Evolutionary conservation across 1,284 basidiomycete genomes (phyloP).

Genomic region (Bothia castanella): DNA sequence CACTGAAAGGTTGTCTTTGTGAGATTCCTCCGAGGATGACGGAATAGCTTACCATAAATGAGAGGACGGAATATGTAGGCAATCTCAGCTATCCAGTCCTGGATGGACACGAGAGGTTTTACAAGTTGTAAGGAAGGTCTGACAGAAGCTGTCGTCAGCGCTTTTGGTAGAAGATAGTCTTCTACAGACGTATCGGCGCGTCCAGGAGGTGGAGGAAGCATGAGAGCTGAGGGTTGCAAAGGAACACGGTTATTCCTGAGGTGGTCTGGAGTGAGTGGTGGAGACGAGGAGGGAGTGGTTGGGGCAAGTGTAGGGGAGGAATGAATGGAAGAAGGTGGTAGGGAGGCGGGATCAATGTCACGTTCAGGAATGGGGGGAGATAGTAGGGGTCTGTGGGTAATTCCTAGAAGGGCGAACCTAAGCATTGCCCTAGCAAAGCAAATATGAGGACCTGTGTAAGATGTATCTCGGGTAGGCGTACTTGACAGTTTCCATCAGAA

Average conservation of each 20-base stretch:
- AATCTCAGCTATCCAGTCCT: constrained; percentile 68
- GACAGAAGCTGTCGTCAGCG: constrained; percentile 65
- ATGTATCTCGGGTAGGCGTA: constrained; percentile 39
- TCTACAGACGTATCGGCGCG: constrained; percentile 58
- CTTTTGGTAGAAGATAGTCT: constrained; percentile 76
- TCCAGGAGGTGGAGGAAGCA: constrained; percentile 52
- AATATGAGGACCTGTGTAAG: constrained; percentile 7
- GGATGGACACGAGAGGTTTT: constrained; percentile 52
- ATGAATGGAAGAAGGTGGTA: constrained; percentile 53
- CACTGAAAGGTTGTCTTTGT: constrained; percentile 27
- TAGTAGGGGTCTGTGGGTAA: constrained; percentile 72
- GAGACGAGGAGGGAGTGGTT: constrained; percentile 50
- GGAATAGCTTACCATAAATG: constrained; percentile 58
- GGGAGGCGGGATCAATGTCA: constrained; percentile 71
- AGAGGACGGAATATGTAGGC: constrained; percentile 67
- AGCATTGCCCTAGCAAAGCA: constrained; percentile 57
- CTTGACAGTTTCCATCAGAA: constrained; percentile 79
- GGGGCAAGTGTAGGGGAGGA: constrained; percentile 57
- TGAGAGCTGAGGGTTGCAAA: constrained; percentile 48
- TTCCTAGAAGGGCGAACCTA: constrained; percentile 63
- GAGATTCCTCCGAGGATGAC: constrained; percentile 13
- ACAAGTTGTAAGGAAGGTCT: constrained; percentile 64
- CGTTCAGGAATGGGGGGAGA: constrained; percentile 78
- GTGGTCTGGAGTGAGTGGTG: constrained; percentile 64
- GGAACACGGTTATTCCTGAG: constrained; percentile 73